Evolutionary conservation across 2,329 filamentous ascomycete species (phyloP).

Genomic region (Ceratocystiopsis minuta): DNA sequence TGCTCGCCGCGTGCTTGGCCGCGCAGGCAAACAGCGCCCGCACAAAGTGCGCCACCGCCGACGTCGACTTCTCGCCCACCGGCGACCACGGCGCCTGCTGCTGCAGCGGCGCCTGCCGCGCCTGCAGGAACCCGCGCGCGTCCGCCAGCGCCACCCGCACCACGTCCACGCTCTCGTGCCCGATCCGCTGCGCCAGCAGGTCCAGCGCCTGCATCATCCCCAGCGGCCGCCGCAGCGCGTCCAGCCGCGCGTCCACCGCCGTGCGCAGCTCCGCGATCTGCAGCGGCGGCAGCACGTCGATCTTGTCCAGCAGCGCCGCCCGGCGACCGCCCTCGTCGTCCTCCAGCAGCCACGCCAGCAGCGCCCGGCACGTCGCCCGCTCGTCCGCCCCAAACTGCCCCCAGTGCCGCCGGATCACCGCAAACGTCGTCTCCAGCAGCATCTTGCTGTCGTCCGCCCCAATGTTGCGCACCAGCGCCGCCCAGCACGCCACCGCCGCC

Average conservation of each 20-base stretch:
- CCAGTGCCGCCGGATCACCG: constrained; percentile 76
- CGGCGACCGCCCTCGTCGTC: constrained; percentile 26
- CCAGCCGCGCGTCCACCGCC: constrained; percentile 43
- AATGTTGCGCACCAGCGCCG: constrained; percentile 54
- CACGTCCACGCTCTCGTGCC: constrained; percentile 72
- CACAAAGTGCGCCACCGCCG: constrained; percentile 51
- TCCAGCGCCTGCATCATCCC: constrained; percentile 49
- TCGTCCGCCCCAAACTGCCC: constrained; percentile 40
- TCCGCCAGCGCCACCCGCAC: constrained; percentile 68
- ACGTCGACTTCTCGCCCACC: constrained; percentile 67
- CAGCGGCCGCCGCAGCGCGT: constrained; percentile 43
- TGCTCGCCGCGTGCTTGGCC: constrained; percentile 63
- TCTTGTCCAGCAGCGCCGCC: constrained; percentile 42
- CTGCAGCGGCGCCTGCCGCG: constrained; percentile 52
- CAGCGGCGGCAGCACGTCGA: constrained; percentile 64
- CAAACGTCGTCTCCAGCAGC: constrained; percentile 77
- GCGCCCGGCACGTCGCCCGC: constrained; percentile 37
- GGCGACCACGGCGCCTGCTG: constrained; percentile 44
- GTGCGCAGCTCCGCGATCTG: constrained; percentile 51
- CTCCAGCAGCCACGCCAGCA: constrained; percentile 45
- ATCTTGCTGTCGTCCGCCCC: constrained; percentile 52
- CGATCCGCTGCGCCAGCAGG: constrained; percentile 55
- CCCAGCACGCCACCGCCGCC: constrained; percentile 70
- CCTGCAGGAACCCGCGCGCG: constrained; percentile 52
- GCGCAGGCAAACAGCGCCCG: constrained; percentile 73